Evolutionary conservation across 371 early-diverging fungal genomes (phyloP), one percentile per base, ranked within the genome.

Genomic region (Rhizopus delemar): DNA sequence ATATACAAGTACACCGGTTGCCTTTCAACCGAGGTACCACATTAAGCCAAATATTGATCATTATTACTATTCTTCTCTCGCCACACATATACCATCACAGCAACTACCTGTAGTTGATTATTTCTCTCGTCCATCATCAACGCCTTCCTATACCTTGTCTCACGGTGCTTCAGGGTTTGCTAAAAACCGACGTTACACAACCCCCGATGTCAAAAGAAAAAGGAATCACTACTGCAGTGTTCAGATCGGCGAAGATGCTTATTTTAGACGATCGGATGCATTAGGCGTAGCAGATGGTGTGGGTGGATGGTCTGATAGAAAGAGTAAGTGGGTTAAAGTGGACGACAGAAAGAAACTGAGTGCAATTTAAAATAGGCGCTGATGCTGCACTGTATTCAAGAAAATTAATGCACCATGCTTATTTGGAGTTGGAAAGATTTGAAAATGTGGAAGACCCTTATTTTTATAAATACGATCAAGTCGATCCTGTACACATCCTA

Each of bases 371-470:
- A 31, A 4, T 56, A 84, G 86, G 82, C 32, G 91, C 91, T 4
- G 87, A 93, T 63, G 87, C 94, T 15, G 88, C 92, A 9, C 71
- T 92, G 35, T 93, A 86, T 71, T 88, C 93, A 7, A 82, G 86
- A 45, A 88, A 90, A 54, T 64, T 95, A 50, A 95, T 95, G 95
- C 93, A 93, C 69, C 89, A 93, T 68, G 83, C 86, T 12, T 78
- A 74, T 53, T 46, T 77, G 35, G 93, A 95, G 63, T 67, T 93
- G 8, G 89, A 89, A 62, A 84, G 84, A 22, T 84, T 89, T 29
- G 67, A 70, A 32, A 54, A 78, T 43, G 68, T 63, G 4, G 70
- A 70, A n/a, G 70, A 70, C 45, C 61, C 63, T 33, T 57, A 57
- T 31, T 66, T 60, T 35, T 70, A 70, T 48, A 84, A 86, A 50